Base-by-base conservation (phyloP, 2,329 filamentous ascomycete genomes). In the Fusarium phyllophilum region DNA sequence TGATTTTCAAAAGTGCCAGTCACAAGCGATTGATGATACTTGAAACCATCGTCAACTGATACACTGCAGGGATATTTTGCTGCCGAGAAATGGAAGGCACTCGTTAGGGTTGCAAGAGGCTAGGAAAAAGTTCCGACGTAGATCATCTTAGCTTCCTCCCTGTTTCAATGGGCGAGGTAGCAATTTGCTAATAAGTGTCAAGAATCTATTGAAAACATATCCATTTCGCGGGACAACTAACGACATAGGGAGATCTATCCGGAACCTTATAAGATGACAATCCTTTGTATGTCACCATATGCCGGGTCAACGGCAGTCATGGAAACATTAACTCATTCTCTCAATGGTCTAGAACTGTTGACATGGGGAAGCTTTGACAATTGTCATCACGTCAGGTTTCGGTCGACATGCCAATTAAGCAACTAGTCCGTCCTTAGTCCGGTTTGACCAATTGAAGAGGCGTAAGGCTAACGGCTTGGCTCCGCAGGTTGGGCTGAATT, bases 1-100 rank as follows among this genome's bases (percentile, higher is more conserved):
- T 56, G 39, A 17, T 51, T 39, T 22, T 49, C 60, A 73, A 72
- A 72, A 72, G 71, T 74, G 49, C 72, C 67, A 72, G 71, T 69
- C 71, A 72, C 56, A 33, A 62, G 71, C 46, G 56, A 48, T 41
- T 63, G 17, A 51, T 24, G 38, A 33, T 48, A 42, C 54, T 34
- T 64, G 38, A 45, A 46, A 56, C 29, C 24, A 60, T 58, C 31
- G 26, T 31, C 36, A 26, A 24, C 22, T 44, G 34, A 58, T 51
- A 38, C 36, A 41, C 34, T 55, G 29, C 61, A 68, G 51, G 70
- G 54, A 26, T 34, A 29, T 49, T n/a, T 55, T 12, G 46, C 31
- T 45, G 33, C 38, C 68, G 51, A 62, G 34, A 55, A 66, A 38
- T 55, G 70, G 48, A 56, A 62, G 56, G 52, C 51, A 26, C 61